phyloP scores from a whole-genome alignment of 179 eudicot genomes.

The Sideroxylon spinosum region DNA sequence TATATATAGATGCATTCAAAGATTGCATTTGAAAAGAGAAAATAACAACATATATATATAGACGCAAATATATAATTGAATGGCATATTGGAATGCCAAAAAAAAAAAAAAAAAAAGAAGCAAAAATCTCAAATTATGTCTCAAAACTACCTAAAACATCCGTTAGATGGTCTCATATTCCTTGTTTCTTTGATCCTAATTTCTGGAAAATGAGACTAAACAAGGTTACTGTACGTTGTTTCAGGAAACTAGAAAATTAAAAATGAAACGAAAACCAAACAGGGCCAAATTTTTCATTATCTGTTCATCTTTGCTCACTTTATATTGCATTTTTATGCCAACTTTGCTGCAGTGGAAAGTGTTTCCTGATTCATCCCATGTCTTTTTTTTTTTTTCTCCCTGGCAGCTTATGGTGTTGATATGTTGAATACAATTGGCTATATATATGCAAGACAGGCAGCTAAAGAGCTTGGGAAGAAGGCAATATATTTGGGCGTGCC shows the following conservation, averaged over 20 bases:
- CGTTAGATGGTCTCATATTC: too few relatives aligned
- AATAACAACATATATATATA: too few relatives aligned
- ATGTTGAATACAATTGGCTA: constrained; percentile 97
- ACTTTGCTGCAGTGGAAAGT: neutral
- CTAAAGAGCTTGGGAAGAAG: constrained; percentile 96
- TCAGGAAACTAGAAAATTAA: neutral
- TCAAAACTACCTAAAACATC: too few relatives aligned
- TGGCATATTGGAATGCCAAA: too few relatives aligned
- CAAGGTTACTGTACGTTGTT: too few relatives aligned
- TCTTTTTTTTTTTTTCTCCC: constrained; percentile 17
- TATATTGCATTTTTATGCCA: neutral
- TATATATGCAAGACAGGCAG: constrained; percentile 91
- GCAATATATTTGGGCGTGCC: constrained; percentile 87
- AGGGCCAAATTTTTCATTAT: neutral
- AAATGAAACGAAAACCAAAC: neutral
- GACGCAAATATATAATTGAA: too few relatives aligned
- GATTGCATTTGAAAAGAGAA: too few relatives aligned
- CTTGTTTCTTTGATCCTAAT: too few relatives aligned
- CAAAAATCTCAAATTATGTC: too few relatives aligned
- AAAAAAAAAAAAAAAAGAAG: too few relatives aligned
- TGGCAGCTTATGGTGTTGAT: constrained; percentile 90
- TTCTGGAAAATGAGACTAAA: too few relatives aligned
- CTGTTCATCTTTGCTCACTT: neutral
- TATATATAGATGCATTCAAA: too few relatives aligned
- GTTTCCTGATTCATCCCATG: constrained; percentile 22